phyloP scores from a whole-genome alignment of 768 basidiomycete species.

The Panus rudis region DNA sequence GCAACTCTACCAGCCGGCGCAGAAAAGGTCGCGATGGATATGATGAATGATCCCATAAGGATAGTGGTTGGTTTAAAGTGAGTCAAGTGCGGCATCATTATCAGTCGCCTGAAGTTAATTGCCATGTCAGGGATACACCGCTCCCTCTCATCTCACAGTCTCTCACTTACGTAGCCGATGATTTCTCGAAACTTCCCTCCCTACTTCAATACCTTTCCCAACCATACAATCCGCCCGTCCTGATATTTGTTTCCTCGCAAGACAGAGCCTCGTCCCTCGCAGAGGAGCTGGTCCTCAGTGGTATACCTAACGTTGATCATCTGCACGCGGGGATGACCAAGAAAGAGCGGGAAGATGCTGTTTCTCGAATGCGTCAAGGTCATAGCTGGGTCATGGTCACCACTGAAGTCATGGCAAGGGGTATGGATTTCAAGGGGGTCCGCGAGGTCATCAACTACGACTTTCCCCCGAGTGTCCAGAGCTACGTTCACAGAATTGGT shows the following conservation, averaged over 20 bases:
- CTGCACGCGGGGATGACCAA: conserved; percentile 87
- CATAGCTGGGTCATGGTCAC: conserved; percentile 93
- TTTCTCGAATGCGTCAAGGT: conserved; percentile 79
- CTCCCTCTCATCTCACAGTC: conserved; percentile 85
- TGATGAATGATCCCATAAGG: conserved; percentile 81
- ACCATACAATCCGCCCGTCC: conserved; percentile 83
- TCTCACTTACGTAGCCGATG: conserved; percentile 87
- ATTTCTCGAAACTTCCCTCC: conserved; percentile 90
- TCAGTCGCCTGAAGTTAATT: background rate
- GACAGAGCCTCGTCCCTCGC: conserved; percentile 74
- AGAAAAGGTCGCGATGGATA: conserved; percentile 81
- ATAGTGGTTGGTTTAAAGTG: conserved; percentile 97
- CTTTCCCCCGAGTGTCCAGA: conserved; percentile 92
- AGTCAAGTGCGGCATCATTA: no score
- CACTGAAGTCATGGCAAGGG: conserved; percentile 96
- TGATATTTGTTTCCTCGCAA: conserved; percentile 90
- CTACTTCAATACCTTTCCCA: conserved; percentile 72
- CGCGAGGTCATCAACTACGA: conserved; percentile 95
- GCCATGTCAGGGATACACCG: conserved; percentile 72
- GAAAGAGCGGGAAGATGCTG: conserved; percentile 81
- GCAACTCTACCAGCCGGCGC: conserved; percentile 88
- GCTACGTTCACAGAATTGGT: conserved; percentile 96
- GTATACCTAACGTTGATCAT: conserved; percentile 76
- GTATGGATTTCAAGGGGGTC: conserved; percentile 96
- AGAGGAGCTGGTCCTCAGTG: conserved; percentile 75